These are phyloP conservation scores for Mycena indigotica DNA, from an alignment of 768 basidiomycete species.

Conservation along the genomic window DNA sequence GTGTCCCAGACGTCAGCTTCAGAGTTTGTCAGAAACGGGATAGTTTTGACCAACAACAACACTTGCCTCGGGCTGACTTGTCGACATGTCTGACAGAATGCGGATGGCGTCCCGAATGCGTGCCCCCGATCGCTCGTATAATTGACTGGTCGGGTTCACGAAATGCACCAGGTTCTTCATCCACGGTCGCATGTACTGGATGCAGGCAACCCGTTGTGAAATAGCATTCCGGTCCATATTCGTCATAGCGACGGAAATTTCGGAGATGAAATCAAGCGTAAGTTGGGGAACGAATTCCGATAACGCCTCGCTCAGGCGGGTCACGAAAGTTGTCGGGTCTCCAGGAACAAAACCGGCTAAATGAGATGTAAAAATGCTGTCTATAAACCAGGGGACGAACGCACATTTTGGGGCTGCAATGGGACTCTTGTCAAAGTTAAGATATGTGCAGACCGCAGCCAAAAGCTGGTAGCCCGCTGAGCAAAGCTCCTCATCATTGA, in stretches of 20 bases:
- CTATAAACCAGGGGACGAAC: no score
- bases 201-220: conserved; percentile 69
- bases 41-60: no score
- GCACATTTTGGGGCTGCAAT: no score
- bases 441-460: no score
- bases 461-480: conserved; percentile 79
- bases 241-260: conserved; percentile 72
- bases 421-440: no score
- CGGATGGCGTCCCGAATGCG: conserved; percentile 81
- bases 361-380: conserved; percentile 71
- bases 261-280: conserved; percentile 85
- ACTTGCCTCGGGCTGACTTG: conserved; percentile 66
- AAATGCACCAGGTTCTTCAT: conserved; percentile 77
- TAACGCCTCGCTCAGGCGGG: no score
- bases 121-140: conserved; percentile 73
- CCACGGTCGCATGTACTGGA: conserved; percentile 89
- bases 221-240: conserved; percentile 42
- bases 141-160: conserved; percentile 64
- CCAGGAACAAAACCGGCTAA: conserved; percentile 84
- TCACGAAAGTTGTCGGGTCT: no score
- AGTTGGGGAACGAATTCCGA: conserved; percentile 77
- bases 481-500: conserved; percentile 75
- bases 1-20: conserved; percentile 71
- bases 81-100: conserved; percentile 74
- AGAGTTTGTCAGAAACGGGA: no score